Base-by-base conservation (phyloP, 1,139 yeast species). In the Sugiyamaella novakii region DNA sequence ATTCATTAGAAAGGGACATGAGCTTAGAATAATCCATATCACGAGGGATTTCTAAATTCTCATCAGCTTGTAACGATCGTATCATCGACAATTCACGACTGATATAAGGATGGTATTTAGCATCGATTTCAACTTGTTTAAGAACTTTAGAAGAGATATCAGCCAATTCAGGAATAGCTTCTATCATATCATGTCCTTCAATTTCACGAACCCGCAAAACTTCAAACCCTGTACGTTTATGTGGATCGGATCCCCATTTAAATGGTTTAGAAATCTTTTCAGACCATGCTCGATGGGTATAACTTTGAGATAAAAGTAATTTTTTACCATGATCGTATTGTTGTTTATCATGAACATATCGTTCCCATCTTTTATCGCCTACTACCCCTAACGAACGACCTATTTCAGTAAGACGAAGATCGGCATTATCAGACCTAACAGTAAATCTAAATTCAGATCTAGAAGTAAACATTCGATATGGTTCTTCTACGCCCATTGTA, bases 391-490 rank as follows among this genome's bases (percentile, higher is more conserved):
- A 66, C 1, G 72, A 61, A 45, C 77, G 72, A 1, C 96, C 98
- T 54, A 73, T 67, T 50, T 75, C 80, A 0, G 98, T 91, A 48
- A 94, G 70, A 52, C 99, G 73, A 50, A 76, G 66, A 62, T 94
- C 98, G 0, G 99, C 98, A 70, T 92, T 94, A 66, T 94, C 98
- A 1, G 96, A 83, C 51, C 99, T 75, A 6, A 89, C 85, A 24
- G 91, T 83, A 37, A 94, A 80, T 61, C 98, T 75, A 66, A 88
- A 94, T 64, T 94, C 99, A 0, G 96, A 87, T 48, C 99, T 77
- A 2, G 97, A 88, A 0, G 98, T 94, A 63, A 94, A 94, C 98
- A 94, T 94, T 55, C 99, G 75, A 65, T 94, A 94, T 1, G 99
- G 99, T 64, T 94, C 99, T 53, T 85, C 91, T 1, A 94, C 96